Conservation (phyloP, 305 asterid genomes). For the Solanum aculeatissimum region DNA sequence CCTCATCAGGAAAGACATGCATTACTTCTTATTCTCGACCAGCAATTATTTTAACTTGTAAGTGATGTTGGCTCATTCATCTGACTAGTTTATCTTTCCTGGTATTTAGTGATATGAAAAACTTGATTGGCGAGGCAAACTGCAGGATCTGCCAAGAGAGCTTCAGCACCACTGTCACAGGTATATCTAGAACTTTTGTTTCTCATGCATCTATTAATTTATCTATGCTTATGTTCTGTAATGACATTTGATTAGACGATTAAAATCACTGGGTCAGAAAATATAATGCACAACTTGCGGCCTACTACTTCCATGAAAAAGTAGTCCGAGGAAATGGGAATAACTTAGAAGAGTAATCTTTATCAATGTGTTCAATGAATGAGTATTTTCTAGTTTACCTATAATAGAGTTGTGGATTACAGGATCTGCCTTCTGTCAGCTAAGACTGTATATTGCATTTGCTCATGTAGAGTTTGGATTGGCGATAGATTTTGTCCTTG, state of each 20-base stretch:
- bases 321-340: not conserved
- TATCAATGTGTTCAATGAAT: not conserved
- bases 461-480: not conserved
- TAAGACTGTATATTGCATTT: not conserved
- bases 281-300: not conserved
- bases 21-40: not conserved
- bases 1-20: not conserved
- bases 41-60: not conserved
- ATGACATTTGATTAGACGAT: not conserved
- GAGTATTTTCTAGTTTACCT: not conserved
- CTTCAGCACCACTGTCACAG: conserved; percentile 80
- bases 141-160: conserved; percentile 85
- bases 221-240: not conserved
- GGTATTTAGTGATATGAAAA: conserved; percentile 72
- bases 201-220: not conserved
- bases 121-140: conserved; percentile 71
- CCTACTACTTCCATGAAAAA: not conserved
- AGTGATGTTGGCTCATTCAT: not conserved
- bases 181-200: conserved; percentile 6
- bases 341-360: not conserved
- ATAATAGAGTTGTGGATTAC: not conserved
- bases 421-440: not conserved
- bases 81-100: not conserved
- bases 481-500: not conserved
- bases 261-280: not conserved